phyloP scores from a whole-genome alignment of 129 eudicot genomes.

The Escallonia herrerae region DNA sequence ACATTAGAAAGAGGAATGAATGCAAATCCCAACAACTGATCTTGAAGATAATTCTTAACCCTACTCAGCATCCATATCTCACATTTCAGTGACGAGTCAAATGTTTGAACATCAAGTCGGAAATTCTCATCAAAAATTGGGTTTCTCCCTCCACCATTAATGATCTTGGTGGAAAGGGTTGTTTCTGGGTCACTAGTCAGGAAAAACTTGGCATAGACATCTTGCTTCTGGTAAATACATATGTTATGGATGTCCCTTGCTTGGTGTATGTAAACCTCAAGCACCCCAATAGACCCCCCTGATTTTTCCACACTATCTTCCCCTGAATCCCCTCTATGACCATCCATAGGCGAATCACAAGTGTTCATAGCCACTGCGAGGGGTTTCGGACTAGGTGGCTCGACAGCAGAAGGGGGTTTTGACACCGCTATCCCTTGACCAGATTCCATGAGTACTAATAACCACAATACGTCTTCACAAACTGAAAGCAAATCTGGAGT shows the following conservation, averaged over 20 bases:
- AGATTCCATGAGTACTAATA: conserved; percentile 6
- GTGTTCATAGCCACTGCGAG: background rate
- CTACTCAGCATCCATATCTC: conserved; percentile 93
- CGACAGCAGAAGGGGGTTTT: conserved; percentile 19
- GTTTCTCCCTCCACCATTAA: conserved; percentile 42
- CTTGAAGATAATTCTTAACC: conserved; percentile 39
- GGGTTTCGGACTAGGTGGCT: conserved; percentile 6
- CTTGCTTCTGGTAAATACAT: conserved; percentile 50
- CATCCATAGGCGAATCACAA: background rate
- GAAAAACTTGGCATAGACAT: conserved; percentile 42
- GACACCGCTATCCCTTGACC: conserved; percentile 12
- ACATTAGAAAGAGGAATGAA: conserved; percentile 32
- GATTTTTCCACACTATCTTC: background rate
- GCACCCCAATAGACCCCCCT: conserved; percentile 30
- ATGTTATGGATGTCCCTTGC: conserved; percentile 41
- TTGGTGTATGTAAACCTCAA: conserved; percentile 41
- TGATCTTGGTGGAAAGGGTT: conserved; percentile 25
- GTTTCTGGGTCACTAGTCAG: conserved; percentile 35
- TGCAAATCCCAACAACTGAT: conserved; percentile 47
- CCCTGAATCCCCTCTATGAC: conserved; percentile 3
- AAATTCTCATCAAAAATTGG: conserved; percentile 42
- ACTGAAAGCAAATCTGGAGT: background rate
- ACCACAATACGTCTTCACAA: conserved; percentile 4
- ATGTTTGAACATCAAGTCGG: conserved; percentile 24
- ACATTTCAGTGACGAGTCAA: conserved; percentile 66